Conservation (phyloP, 495 filamentous ascomycete species). For the Aspergillus taichungensis region DNA sequence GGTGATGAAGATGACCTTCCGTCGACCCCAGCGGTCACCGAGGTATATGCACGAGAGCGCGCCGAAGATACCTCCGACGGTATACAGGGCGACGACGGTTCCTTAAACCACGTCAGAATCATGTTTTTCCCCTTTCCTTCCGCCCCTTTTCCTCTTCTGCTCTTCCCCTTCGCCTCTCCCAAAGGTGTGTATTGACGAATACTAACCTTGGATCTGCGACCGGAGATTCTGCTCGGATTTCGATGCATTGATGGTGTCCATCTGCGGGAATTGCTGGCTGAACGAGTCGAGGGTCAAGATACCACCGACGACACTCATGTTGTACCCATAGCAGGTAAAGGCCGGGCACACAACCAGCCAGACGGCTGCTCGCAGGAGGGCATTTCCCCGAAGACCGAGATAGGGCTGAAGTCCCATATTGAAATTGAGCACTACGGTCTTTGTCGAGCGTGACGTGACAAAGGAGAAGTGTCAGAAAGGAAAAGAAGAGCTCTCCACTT, state of each 20-base stretch:
- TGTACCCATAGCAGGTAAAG: conserved; percentile 45
- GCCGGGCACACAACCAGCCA: conserved; percentile 35
- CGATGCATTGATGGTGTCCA: conserved; percentile 41
- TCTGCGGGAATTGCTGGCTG: conserved; percentile 38
- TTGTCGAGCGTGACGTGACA: too few species aligned
- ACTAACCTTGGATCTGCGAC: conserved; percentile 34
- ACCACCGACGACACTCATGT: conserved; percentile 39
- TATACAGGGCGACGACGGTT: conserved; percentile 28
- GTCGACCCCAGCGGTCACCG: conserved; percentile 24
- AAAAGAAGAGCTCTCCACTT: too few species aligned
- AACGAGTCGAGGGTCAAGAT: conserved; percentile 32
- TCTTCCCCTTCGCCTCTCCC: too few species aligned
- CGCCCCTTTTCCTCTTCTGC: too few species aligned
- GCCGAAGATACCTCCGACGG: conserved; percentile 27
- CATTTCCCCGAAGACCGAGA: conserved; percentile 28
- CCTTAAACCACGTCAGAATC: conserved; percentile 7
- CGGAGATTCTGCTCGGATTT: conserved; percentile 22
- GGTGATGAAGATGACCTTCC: conserved; percentile 23
- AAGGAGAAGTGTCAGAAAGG: too few species aligned
- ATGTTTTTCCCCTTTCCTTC: neutral
- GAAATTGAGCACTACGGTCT: too few species aligned
- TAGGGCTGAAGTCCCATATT: conserved; percentile 20
- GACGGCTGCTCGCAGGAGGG: conserved; percentile 26
- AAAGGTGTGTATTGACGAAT: too few species aligned
- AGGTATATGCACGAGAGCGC: conserved; percentile 24